phyloP scores from a whole-genome alignment of 2,329 filamentous ascomycete species.

The Biscogniauxia mediterranea region DNA sequence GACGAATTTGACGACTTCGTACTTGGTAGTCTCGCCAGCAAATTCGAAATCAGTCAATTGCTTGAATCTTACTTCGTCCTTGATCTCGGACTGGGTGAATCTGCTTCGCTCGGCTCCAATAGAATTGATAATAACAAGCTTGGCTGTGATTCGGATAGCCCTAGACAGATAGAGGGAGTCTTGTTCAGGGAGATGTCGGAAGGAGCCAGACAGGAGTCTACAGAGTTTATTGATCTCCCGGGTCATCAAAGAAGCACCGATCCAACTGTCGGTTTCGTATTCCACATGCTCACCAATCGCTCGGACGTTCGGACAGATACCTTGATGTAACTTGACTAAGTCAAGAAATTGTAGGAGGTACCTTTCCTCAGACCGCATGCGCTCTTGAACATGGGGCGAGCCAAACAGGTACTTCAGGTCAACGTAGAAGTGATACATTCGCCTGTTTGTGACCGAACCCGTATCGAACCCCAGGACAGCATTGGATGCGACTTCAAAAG shows the following conservation, averaged over 20 bases:
- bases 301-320: conserved; percentile 90
- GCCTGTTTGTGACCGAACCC: conserved; percentile 88
- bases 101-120: conserved; percentile 83
- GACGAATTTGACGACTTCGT: conserved; percentile 78
- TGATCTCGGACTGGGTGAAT: conserved; percentile 85
- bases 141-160: conserved; percentile 73
- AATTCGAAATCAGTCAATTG: conserved; percentile 76
- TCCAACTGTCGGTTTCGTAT: conserved; percentile 98
- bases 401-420: conserved; percentile 90
- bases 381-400: conserved; percentile 83
- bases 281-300: conserved; percentile 95
- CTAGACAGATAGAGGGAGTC: conserved; percentile 64
- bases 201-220: conserved; percentile 83
- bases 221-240: conserved; percentile 93
- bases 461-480: conserved; percentile 91
- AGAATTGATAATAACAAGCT: conserved; percentile 84
- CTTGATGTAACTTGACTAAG: conserved; percentile 92
- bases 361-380: conserved; percentile 76
- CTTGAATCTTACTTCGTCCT: conserved; percentile 82
- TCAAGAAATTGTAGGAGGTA: conserved; percentile 95
- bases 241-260: conserved; percentile 90
- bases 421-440: conserved; percentile 97
- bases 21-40: conserved; percentile 55
- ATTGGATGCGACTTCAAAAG: conserved; percentile 80
- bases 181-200: conserved; percentile 65